Percentiles rank a stretch among this genome's conserved stretches.
These are phyloP conservation scores for Limtongozyma cylindracea DNA, from an alignment of 805 yeast species.

Conservation along the genomic window DNA sequence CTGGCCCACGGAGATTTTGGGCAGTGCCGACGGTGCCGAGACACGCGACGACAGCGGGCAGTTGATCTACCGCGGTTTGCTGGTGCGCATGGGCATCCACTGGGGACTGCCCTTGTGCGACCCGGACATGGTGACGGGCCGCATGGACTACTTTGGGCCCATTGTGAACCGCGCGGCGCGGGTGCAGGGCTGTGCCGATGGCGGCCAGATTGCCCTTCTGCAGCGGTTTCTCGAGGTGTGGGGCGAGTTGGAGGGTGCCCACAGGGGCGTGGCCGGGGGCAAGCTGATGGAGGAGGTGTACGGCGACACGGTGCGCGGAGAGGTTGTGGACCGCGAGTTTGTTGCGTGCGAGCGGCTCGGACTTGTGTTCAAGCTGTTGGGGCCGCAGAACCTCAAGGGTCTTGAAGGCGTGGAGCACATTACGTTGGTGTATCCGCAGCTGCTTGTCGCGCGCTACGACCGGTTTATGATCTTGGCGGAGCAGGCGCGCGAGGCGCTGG, in stretches of 20 bases:
- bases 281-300: conserved; percentile 13
- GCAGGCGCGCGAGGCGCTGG: too few relatives aligned
- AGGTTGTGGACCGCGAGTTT: conserved; percentile 39
- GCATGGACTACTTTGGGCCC: conserved; percentile 99
- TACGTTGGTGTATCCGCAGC: conserved; percentile 51
- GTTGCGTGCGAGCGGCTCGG: conserved; percentile 42
- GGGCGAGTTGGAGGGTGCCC: conserved; percentile 24
- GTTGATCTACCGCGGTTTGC: conserved; percentile 60
- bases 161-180: conserved; percentile 93
- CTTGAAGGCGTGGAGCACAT: conserved; percentile 80
- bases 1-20: conserved; percentile 88
- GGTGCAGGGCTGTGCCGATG: conserved; percentile 86
- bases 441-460: conserved; percentile 27
- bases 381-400: conserved; percentile 82
- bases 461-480: conserved; percentile 9
- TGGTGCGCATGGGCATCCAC: conserved; percentile 95
- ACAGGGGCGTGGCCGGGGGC: conserved; percentile 11
- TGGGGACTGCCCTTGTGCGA: conserved; percentile 98
- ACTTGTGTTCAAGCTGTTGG: conserved; percentile 39
- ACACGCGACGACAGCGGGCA: conserved; percentile 36
- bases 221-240: conserved; percentile 61
- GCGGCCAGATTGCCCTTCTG: conserved; percentile 88
- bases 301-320: conserved; percentile 20
- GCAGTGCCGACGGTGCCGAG: conserved; percentile 64
- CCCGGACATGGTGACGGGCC: conserved; percentile 74